phyloP scores from a whole-genome alignment of 2,329 filamentous ascomycete species.

The Pseudocercospora macadamiae region DNA sequence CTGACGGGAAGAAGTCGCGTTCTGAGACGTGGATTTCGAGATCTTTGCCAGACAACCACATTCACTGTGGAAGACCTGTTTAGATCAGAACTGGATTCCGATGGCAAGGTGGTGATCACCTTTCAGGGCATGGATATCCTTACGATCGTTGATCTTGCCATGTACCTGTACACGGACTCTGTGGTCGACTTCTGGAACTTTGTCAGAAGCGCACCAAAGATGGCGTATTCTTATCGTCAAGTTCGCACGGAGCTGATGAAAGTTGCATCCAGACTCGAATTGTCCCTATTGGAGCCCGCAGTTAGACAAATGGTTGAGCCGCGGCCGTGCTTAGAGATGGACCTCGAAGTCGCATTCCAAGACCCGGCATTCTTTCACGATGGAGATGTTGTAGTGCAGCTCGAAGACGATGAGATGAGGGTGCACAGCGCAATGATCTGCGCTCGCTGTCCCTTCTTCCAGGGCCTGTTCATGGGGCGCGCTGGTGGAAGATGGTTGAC shows the following conservation, averaged over 20 bases:
- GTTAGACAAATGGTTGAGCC: slow-evolving; percentile 74
- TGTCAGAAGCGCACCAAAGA: slow-evolving; percentile 64
- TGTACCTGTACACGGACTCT: slow-evolving; percentile 80
- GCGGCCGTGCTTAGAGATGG: slow-evolving; percentile 64
- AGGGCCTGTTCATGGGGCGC: slow-evolving; percentile 85
- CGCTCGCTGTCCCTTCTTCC: slow-evolving; percentile 87
- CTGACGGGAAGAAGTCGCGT: slow-evolving; percentile 73
- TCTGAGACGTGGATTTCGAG: slow-evolving; percentile 64
- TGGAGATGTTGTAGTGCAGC: slow-evolving; percentile 76
- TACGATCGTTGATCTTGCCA: slow-evolving; percentile 74
- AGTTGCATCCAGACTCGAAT: slow-evolving; percentile 70
- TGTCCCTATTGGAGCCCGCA: slow-evolving; percentile 73
- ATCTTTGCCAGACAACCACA: slow-evolving; percentile 58
- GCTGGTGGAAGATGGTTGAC: slow-evolving; percentile 80
- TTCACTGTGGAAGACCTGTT: slow-evolving; percentile 65
- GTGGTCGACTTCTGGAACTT: slow-evolving; percentile 87
- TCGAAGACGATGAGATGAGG: slow-evolving; percentile 71
- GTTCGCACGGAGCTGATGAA: slow-evolving; percentile 87
- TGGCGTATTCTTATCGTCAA: slow-evolving; percentile 75
- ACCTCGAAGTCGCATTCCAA: slow-evolving; percentile 70
- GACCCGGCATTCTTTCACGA: slow-evolving; percentile 75
- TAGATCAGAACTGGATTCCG: slow-evolving; percentile 55
- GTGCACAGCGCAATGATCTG: slow-evolving; percentile 81
- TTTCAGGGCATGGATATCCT: slow-evolving; percentile 76
- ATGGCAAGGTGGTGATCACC: slow-evolving; percentile 61